Conservation (phyloP, 805 yeast genomes). For the Jamesozyma rosinii region DNA sequence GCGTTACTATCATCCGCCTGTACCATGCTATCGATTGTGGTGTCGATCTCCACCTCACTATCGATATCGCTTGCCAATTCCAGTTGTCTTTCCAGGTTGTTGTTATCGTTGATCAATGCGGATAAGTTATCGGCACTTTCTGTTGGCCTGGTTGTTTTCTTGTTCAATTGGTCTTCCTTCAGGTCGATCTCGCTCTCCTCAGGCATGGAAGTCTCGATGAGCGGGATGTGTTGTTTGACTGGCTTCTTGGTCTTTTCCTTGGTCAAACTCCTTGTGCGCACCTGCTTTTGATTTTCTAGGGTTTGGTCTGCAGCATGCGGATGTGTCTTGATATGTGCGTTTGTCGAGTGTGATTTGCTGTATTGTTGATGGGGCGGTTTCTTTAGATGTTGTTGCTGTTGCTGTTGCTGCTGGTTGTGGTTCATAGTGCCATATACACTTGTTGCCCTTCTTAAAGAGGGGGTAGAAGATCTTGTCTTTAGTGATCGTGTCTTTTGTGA, state of each 20-base stretch:
- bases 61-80: neutral
- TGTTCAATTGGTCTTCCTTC: neutral
- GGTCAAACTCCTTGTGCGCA: neutral
- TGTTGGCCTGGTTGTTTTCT: neutral
- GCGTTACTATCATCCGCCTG: neutral
- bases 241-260: neutral
- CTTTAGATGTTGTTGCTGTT: neutral
- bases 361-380: neutral
- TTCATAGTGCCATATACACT: neutral
- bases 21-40: neutral
- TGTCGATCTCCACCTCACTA: neutral
- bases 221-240: constrained; percentile 1
- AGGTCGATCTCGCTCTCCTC: constrained; percentile 24
- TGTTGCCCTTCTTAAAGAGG: neutral
- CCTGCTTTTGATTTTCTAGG: too few relatives aligned
- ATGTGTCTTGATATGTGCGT: neutral
- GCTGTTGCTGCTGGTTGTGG: too few relatives aligned
- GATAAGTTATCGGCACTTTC: neutral
- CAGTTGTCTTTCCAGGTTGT: neutral
- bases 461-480: constrained; percentile 6
- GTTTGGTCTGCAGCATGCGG: neutral
- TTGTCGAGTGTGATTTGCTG: neutral
- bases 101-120: neutral
- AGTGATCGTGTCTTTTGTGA: neutral
- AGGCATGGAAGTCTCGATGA: constrained; percentile 17